phyloP scores from a whole-genome alignment of 1,284 basidiomycete genomes.

The Trametes versicolor region DNA sequence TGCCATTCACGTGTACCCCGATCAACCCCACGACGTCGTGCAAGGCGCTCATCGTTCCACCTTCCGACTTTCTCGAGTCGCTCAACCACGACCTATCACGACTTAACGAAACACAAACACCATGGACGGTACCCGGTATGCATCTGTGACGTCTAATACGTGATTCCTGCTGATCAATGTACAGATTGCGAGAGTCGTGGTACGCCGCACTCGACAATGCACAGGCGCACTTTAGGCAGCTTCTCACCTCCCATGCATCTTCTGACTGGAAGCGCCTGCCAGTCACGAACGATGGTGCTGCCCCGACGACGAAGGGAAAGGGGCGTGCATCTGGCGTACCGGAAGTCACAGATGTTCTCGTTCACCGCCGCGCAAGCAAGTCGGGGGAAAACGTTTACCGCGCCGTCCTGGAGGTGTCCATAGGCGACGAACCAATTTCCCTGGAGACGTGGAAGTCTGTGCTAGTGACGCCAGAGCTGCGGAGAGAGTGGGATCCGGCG shows the following conservation, averaged over 20 bases:
- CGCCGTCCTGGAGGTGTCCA: slow-evolving; percentile 82
- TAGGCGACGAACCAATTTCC: slow-evolving; percentile 67
- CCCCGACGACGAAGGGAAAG: slow-evolving; percentile 68
- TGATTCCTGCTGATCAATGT: not conserved
- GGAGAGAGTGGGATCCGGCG: slow-evolving; percentile 92
- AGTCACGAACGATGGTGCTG: slow-evolving; percentile 51
- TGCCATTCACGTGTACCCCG: slow-evolving; percentile 26
- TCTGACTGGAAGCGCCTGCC: slow-evolving; percentile 78
- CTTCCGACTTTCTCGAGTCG: slow-evolving; percentile 12
- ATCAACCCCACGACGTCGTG: slow-evolving; percentile 28
- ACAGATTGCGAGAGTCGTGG: slow-evolving; percentile 80
- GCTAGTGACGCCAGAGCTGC: slow-evolving; percentile 84
- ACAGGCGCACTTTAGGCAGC: slow-evolving; percentile 74
- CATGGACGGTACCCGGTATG: slow-evolving; percentile 54
- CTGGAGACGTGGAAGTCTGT: slow-evolving; percentile 88
- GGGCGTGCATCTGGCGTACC: slow-evolving; percentile 58
- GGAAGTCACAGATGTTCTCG: slow-evolving; percentile 70
- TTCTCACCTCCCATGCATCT: slow-evolving; percentile 69
- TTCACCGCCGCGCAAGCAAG: slow-evolving; percentile 72
- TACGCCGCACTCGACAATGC: slow-evolving; percentile 73
- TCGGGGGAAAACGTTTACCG: slow-evolving; percentile 84
- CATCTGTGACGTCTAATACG: not conserved
- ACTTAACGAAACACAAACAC: slow-evolving; percentile 33
- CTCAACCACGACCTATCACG: slow-evolving; percentile 22
- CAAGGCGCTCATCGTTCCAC: slow-evolving; percentile 26